Evolutionary conservation across 257 asterid species (phyloP).

Genomic region (Solanum sitiens): DNA sequence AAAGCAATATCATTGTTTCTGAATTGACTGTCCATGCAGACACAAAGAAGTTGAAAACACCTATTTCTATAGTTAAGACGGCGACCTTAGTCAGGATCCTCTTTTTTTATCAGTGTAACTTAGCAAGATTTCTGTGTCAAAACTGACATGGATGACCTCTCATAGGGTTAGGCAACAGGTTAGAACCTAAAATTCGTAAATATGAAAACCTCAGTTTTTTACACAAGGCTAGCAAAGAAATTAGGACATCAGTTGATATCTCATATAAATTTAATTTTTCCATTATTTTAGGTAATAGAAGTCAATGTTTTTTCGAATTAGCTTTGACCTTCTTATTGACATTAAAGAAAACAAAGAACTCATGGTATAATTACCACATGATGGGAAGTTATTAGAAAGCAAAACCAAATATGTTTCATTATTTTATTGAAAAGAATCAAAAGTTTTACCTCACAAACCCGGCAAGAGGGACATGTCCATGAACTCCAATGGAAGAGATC

Average conservation of each 20-base stretch:
- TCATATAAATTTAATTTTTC: neutral
- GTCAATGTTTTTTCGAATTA: neutral
- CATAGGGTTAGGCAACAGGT: neutral
- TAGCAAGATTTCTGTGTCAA: neutral
- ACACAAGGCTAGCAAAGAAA: neutral
- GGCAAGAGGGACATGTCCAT: conserved; percentile 95
- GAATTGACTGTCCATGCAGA: neutral
- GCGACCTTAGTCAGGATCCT: neutral
- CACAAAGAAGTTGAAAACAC: neutral
- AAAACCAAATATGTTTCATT: neutral
- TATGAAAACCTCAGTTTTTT: neutral
- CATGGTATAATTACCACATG: neutral
- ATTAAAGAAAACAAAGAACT: neutral
- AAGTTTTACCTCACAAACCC: conserved; percentile 71
- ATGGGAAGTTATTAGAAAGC: neutral
- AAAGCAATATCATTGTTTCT: neutral
- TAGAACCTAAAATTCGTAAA: neutral
- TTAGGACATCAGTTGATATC: neutral
- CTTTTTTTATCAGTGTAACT: neutral
- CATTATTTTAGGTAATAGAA: neutral
- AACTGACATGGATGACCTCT: neutral
- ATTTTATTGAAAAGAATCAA: conserved; percentile 5
- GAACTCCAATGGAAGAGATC: conserved; percentile 99
- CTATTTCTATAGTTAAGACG: neutral
- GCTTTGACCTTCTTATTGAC: neutral